Evolutionary conservation across 2,329 filamentous ascomycete species (phyloP), one percentile per base, ranked within the genome.

Genomic region (Salinomyces thailandicus): DNA sequence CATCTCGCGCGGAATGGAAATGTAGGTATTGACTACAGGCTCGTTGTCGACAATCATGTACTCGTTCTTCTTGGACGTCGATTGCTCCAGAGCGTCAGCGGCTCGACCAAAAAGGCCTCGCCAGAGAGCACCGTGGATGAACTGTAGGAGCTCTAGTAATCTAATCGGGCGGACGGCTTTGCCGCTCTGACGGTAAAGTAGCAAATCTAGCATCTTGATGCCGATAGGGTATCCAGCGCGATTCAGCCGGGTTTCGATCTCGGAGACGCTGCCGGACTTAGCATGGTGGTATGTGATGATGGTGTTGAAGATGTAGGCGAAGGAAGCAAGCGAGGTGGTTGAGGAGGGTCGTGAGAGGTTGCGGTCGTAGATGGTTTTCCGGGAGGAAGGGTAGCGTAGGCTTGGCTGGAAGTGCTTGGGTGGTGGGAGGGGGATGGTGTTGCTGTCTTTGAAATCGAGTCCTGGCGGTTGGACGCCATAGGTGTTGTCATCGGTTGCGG

Each of bases 11-110:
- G 91, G 91, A 36, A 96, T 81, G 52, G 79, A 85, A 56, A 98
- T 82, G 65, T 91, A 96, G 44, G 81, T 80, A 62, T 95, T 96
- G 26, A 96, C 89, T 34, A 96, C 71, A 15, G 91, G 91, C 59
- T 96, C 91, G 63, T 98, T 96, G 65, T 98, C 91, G 52, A 87
- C 85, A 52, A 98, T 91, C 89, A 98, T 96, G 69, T 96, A 98
- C 67, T 96, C 89, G 51, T 91, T 85, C 6, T 85, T 80, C 35
- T 86, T 89, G 36, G 79, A 75, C 6, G 83, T 79, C 41, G 79
- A 85, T 64, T 91, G 87, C 66, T 98, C 91, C 40, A 98, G 77
- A 13, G 85, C 82, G 64, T 96, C 89, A 18, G 91, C 91, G 38
- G 87, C 80, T 1, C 89, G 81, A 24, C 77, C 79, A 62, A 98